These are phyloP conservation scores for Apium graveolens DNA, from an alignment of 129 eudicot species.

Conservation along the genomic window DNA sequence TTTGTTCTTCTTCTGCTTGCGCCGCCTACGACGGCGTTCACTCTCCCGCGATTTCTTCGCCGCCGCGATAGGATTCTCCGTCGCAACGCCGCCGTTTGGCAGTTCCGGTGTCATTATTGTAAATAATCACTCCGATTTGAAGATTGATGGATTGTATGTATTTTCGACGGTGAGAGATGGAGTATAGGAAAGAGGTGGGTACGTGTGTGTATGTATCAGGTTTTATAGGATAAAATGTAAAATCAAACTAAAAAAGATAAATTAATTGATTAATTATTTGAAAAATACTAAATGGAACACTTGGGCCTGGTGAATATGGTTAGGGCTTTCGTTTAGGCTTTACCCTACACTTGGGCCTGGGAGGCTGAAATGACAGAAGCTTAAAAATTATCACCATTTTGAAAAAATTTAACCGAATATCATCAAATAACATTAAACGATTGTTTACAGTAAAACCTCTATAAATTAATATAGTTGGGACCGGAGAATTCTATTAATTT, in stretches of 20 bases:
- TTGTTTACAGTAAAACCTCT: no score
- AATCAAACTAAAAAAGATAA: not conserved
- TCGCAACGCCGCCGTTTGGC: conserved; percentile 37
- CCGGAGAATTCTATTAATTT: no score
- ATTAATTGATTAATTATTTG: not conserved
- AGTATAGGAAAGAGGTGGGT: not conserved
- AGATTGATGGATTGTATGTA: not conserved
- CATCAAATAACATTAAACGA: no score
- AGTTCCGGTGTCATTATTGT: not conserved
- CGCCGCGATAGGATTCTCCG: conserved; percentile 32
- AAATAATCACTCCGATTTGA: not conserved
- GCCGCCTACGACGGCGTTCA: conserved; percentile 83
- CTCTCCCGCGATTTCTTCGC: conserved; percentile 61
- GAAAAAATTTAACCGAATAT: no score
- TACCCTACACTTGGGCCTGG: no score
- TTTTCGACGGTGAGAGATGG: not conserved
- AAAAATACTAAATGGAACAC: not conserved
- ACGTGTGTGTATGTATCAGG: not conserved
- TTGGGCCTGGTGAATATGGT: not conserved
- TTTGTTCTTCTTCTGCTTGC: conserved; percentile 86
- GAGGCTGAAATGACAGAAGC: no score
- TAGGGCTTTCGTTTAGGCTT: not conserved
- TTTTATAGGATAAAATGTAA: not conserved
- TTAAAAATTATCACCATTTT: no score
- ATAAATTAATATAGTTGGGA: no score